Base-by-base conservation (phyloP, 345 rosid genomes). In the Citrus cavaleriei region DNA sequence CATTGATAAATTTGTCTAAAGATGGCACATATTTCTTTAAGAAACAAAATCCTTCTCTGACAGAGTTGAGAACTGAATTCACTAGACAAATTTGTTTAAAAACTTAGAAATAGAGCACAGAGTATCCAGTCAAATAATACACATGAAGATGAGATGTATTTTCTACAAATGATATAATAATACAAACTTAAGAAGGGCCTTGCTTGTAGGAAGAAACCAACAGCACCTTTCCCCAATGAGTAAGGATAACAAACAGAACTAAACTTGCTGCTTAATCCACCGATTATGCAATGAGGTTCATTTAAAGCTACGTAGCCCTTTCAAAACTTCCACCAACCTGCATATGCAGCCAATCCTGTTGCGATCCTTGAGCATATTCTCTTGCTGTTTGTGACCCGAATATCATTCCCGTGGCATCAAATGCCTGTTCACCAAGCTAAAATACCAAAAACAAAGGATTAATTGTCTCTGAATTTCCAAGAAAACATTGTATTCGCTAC, bases 271-370 rank as follows among this genome's bases (percentile, higher is more conserved):
- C 54, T 71, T 54, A 68, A 60, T 55, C 69, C 68, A 19, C 22
- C 40, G 3, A 63, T 21, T 34, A 21, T 60, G 46, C 65, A 59
- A 60, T 28, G 37, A 24, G 51, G 69, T 32, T 34, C 60, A 19
- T 73, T 38, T 38, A 81, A 71, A 68, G 79, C 85, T 83, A 89
- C 32, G 85, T 51, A 64, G 92, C 75, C 80, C 93, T 82, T 77
- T 92, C 88, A 63, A 84, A 87, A 86, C 80, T 83, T 74, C 92
- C 91, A 57, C 93, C 93, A 38, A 83, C 85, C 83, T 93, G 99
- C 97, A 93, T 92, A 71, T 93, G 97, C 34, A 93, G 86, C 97
- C 98, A 95, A 67, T 93, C 91, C 0, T 89, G 78, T 60, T 84
- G 93, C 18, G 91, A 74, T 77, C 87, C 90, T 82, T 91, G 89